These are phyloP conservation scores for Saksenaea vasiformis DNA, from an alignment of 371 early-diverging fungal species.

Conservation along the genomic window DNA sequence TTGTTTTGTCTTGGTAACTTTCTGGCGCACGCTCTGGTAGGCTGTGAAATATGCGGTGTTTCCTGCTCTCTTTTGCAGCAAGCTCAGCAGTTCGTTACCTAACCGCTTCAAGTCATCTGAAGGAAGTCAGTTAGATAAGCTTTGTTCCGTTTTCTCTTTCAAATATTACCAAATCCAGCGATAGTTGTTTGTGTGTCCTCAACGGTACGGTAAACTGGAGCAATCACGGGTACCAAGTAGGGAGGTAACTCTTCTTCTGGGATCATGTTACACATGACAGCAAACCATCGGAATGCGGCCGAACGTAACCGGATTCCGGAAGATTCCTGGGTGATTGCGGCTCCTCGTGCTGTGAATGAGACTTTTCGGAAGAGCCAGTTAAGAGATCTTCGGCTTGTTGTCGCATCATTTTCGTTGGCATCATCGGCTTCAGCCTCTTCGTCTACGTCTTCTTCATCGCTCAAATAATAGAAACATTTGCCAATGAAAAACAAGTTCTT, in stretches of 20 bases:
- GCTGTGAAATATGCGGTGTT: slow-evolving; percentile 70
- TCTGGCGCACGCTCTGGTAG: slow-evolving; percentile 73
- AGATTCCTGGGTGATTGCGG: slow-evolving; percentile 23
- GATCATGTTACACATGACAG: slow-evolving; percentile 78
- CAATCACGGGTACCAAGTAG: slow-evolving; percentile 73
- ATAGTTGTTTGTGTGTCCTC: slow-evolving; percentile 74
- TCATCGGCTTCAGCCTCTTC: slow-evolving; percentile 37
- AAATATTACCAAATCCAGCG: slow-evolving; percentile 50
- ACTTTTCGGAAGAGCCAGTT: slow-evolving; percentile 58
- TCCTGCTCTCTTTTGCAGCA: slow-evolving; percentile 80
- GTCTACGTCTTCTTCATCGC: slow-evolving; percentile 46
- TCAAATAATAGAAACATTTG: slow-evolving; percentile 66
- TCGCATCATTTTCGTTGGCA: slow-evolving; percentile 20
- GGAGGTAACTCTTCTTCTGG: slow-evolving; percentile 57
- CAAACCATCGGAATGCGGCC: slow-evolving; percentile 87
- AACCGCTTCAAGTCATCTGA: slow-evolving; percentile 74
- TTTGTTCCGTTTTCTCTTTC: background rate
- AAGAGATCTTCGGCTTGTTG: slow-evolving; percentile 30
- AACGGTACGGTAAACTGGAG: slow-evolving; percentile 80
- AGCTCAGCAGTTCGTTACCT: slow-evolving; percentile 80
- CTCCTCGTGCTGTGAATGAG: slow-evolving; percentile 62
- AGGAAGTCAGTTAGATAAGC: background rate
- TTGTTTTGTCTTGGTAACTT: slow-evolving; percentile 46
- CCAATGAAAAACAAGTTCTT: slow-evolving; percentile 94
- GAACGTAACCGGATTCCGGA: slow-evolving; percentile 56